phyloP scores from a whole-genome alignment of 345 rosid genomes.

The Turritis glabra region DNA sequence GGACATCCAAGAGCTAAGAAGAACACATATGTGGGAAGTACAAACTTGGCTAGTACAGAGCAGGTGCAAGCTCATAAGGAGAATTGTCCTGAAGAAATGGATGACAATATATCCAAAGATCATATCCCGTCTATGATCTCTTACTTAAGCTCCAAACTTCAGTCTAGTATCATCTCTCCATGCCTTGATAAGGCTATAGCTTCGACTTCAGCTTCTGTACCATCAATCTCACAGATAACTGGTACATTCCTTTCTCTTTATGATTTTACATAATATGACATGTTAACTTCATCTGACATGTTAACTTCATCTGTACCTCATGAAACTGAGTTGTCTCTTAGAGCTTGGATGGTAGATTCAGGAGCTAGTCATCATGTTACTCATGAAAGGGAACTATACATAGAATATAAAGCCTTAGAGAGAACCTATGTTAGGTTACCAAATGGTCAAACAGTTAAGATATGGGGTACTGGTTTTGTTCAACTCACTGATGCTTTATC shows the following conservation, averaged over 20 bases:
- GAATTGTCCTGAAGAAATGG: no score
- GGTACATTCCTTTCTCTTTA: background rate
- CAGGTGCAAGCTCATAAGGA: no score
- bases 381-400: background rate
- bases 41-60: no score
- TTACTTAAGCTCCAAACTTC: no score
- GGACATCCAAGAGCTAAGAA: background rate
- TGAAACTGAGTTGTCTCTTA: background rate
- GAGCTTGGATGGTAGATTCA: background rate
- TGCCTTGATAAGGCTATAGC: no score
- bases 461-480: background rate
- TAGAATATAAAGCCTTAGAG: fast-evolving
- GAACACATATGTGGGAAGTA: no score
- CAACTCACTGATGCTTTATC: background rate
- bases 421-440: background rate
- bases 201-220: background rate
- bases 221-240: background rate
- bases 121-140: no score
- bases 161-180: no score
- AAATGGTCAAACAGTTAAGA: background rate
- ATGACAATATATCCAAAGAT: no score
- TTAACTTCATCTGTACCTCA: background rate
- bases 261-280: background rate
- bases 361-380: background rate
- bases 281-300: no score